Evolutionary conservation across 2,329 filamentous ascomycete genomes (phyloP).

Genomic region (Hypomyces rosellus): DNA sequence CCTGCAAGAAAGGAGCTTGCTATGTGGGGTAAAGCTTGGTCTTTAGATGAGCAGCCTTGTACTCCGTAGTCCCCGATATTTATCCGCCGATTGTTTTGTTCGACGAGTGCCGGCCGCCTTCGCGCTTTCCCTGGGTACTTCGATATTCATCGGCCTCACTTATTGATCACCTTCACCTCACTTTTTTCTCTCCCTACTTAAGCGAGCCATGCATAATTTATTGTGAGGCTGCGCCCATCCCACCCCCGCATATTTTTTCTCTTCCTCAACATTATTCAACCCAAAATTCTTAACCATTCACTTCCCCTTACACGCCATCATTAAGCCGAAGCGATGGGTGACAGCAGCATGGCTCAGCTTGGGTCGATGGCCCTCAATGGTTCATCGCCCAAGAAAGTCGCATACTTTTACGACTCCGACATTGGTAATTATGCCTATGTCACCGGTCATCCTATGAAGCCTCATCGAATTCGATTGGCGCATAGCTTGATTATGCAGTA

Average conservation of each 20-base stretch:
- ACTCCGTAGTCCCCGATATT: constrained; percentile 23
- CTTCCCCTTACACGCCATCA: no score
- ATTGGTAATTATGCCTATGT: constrained; percentile 98
- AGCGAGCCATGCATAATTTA: constrained; percentile 14
- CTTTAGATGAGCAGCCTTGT: constrained; percentile 12
- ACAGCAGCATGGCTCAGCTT: constrained; percentile 31
- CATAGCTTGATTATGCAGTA: constrained; percentile 97
- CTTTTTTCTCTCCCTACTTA: constrained; percentile 7
- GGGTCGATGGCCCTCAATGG: constrained; percentile 43
- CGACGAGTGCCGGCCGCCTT: constrained; percentile 11
- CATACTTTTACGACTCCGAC: constrained; percentile 98
- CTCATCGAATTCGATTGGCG: constrained; percentile 87
- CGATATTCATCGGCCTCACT: constrained; percentile 9
- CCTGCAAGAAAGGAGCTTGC: not conserved
- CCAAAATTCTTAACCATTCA: no score
- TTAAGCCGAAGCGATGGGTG: constrained; percentile 25
- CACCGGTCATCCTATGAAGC: constrained; percentile 97
- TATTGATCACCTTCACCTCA: constrained; percentile 11
- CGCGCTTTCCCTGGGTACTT: constrained; percentile 13
- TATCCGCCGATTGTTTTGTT: constrained; percentile 19
- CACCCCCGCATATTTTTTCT: no score
- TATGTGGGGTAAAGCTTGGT: no score
- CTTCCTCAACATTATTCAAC: no score
- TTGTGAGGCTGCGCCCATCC: no score
- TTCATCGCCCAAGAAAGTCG: constrained; percentile 67